Evolutionary conservation across 78 protist species (phyloP).

Genomic region (Chrysochromulina tobinii): DNA sequence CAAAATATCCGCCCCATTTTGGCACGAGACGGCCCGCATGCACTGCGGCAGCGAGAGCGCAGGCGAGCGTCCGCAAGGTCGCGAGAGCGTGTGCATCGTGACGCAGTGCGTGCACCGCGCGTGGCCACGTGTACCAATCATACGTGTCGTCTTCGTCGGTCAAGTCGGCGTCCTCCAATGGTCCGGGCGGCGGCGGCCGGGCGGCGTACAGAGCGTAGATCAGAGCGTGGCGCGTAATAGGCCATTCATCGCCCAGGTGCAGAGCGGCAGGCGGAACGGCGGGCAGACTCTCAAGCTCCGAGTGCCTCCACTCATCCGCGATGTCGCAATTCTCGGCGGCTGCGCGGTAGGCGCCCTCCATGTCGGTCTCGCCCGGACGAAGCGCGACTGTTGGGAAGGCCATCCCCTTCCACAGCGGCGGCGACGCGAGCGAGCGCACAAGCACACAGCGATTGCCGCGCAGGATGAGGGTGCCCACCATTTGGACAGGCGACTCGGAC

Average conservation of each 20-base stretch:
- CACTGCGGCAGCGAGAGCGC: not conserved
- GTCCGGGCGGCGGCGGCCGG: not conserved
- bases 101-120: not conserved
- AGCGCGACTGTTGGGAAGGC: not conserved
- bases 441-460: not conserved
- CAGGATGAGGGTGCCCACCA: not conserved
- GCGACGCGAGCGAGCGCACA: not conserved
- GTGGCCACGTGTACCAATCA: constrained; percentile 13
- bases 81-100: not conserved
- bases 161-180: not conserved
- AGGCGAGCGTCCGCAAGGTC: not conserved
- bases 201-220: not conserved
- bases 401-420: not conserved
- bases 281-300: not conserved
- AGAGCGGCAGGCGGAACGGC: not conserved
- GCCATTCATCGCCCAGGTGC: not conserved
- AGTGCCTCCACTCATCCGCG: not conserved
- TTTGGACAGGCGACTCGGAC: too few relatives aligned
- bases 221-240: not conserved
- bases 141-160: not conserved
- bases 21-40: not conserved
- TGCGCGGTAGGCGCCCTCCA: not conserved
- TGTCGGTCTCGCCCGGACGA: not conserved
- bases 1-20: not conserved
- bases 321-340: not conserved